Evolutionary conservation across 2,329 filamentous ascomycete species (phyloP).

Genomic region (Orbilia quercus): DNA sequence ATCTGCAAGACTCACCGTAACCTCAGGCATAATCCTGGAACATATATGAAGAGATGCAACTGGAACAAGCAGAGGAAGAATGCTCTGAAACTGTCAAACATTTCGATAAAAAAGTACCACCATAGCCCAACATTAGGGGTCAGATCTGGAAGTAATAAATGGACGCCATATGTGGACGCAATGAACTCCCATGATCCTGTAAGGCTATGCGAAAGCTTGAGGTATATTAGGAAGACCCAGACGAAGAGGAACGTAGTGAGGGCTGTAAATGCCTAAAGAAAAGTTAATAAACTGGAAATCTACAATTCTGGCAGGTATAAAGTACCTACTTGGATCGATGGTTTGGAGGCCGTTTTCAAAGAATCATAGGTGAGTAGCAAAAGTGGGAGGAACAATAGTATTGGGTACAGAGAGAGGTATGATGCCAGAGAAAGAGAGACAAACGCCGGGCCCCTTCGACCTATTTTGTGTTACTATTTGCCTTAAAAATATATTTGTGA

Average conservation of each 20-base stretch:
- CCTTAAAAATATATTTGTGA: not conserved
- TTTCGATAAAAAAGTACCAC: constrained; percentile 99
- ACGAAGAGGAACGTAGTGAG: constrained; percentile 30
- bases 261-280: constrained; percentile 24
- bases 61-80: constrained; percentile 99
- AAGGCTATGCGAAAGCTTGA: constrained; percentile 70
- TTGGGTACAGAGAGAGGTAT: constrained; percentile 91
- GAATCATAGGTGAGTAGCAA: constrained; percentile 81
- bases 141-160: constrained; percentile 88
- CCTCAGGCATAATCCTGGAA: constrained; percentile 84
- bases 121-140: constrained; percentile 95
- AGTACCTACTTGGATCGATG: constrained; percentile 44
- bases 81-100: constrained; percentile 96
- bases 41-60: constrained; percentile 91
- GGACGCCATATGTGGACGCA: constrained; percentile 88
- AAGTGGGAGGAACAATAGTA: constrained; percentile 85
- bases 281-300: constrained; percentile 64
- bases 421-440: constrained; percentile 86
- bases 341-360: constrained; percentile 24
- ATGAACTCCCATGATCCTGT: constrained; percentile 90
- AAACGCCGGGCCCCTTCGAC: constrained; percentile 73
- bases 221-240: constrained; percentile 32
- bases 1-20: constrained; percentile 67
- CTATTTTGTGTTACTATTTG: constrained; percentile 18
- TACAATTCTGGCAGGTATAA: constrained; percentile 68